Conservation (phyloP, 495 filamentous ascomycete species). For the Aspergillus bridgeri region DNA sequence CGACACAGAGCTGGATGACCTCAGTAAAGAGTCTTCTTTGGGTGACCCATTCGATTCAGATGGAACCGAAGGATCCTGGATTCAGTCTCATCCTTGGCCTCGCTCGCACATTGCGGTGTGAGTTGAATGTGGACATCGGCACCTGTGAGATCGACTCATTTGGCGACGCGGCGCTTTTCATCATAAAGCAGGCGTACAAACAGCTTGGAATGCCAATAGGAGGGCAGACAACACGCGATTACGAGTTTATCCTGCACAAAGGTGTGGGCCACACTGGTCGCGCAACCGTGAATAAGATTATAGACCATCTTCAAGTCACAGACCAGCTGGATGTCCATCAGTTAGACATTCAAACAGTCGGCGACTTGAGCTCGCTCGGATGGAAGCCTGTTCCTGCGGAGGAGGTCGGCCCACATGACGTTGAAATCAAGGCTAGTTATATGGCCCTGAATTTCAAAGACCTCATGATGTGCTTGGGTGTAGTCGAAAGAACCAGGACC, state of each 20-base stretch:
- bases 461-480: constrained; percentile 25
- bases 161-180: constrained; percentile 5
- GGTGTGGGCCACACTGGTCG: constrained; percentile 23
- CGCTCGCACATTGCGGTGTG: constrained; percentile 39
- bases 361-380: constrained; percentile 14
- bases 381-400: constrained; percentile 9
- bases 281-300: constrained; percentile 16
- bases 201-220: constrained; percentile 15
- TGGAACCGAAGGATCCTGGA: constrained; percentile 34
- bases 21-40: constrained; percentile 31
- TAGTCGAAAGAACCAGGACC: constrained; percentile 7
- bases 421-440: constrained; percentile 20
- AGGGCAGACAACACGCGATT: constrained; percentile 21
- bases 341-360: constrained; percentile 13
- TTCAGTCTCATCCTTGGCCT: constrained; percentile 35
- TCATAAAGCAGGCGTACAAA: constrained; percentile 15
- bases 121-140: constrained; percentile 37
- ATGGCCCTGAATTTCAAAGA: constrained; percentile 35
- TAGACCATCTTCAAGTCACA: constrained; percentile 1
- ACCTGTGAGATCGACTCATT: constrained; percentile 38
- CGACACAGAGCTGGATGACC: constrained; percentile 17
- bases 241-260: constrained; percentile 26
- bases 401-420: constrained; percentile 10
- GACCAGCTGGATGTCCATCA: neutral
- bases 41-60: constrained; percentile 35